Base-by-base conservation (phyloP, 306 rosid genomes). In the Macrotyloma uniflorum region DNA sequence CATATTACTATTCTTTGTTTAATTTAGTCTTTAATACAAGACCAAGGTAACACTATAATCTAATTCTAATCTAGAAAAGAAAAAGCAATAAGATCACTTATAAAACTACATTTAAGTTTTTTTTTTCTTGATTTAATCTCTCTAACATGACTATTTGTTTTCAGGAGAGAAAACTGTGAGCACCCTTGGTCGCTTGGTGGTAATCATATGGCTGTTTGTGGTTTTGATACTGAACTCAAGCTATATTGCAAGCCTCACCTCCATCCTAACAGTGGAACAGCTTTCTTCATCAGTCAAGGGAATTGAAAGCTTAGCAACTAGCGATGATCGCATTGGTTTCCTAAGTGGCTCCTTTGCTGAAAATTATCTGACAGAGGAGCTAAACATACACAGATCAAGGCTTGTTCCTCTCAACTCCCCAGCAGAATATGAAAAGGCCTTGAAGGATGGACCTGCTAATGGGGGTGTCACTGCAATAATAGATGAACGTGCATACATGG, bases 201-300 rank as follows among this genome's bases (percentile, higher is more conserved):
- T 93, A 26, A 80, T 93, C 19, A 85, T 90, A 83, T 93, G 97
- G 97, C 69, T 93, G 5, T 93, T 93, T 76, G 95, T 90, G 43
- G 91, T 93, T 54, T 87, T 93, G 42, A 93, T 93, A 80, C 85
- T 93, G 28, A 90, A 83, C 83, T 93, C 97, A 0, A 93, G 94
- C 88, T 93, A 93, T 77, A 90, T 86, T 22, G 97, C 97, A 66
- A 93, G 91, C 67, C 35, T 93, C 72, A 90, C 96, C 45, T 93
- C 97, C 20, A 90, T 93, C 72, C 91, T 93, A n/a, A 93, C 96
- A 4, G 97, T 89, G 49, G 91, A 93, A 79, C 82, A 86, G 40
- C 93, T 93, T 11, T 81, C 96, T 58, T 93, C 91, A 49, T 49
- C 92, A 26, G 75, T 93, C 36, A 87, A 89, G 79, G 97, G 93